Base-by-base conservation (phyloP, 2,329 filamentous ascomycete genomes). In the Colletotrichum sp. region DNA sequence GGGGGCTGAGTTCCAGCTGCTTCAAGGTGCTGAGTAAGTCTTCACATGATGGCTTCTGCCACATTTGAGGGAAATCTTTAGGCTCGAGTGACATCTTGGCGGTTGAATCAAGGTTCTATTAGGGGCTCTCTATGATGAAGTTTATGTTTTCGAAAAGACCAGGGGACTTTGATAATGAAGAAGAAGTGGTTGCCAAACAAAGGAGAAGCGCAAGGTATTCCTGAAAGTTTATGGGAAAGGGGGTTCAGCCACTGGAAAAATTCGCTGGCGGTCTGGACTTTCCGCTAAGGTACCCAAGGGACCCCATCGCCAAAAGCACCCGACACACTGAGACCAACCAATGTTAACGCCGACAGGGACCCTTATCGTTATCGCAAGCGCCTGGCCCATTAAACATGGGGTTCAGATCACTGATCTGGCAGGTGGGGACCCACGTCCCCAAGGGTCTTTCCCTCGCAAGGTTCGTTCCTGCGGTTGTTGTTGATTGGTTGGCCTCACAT, bases 1-100 rank as follows among this genome's bases (percentile, higher is more conserved):
- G 90, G 27, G 94, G 94, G 69, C 91, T 88, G 43, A 93, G 84
- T 72, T 90, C 89, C 43, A 98, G 88, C 33, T 90, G 85, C 38
- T 90, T 84, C n/a, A 98, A 90, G 31, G 91, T 90, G 31, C 87
- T 84, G 64, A 95, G 83, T 59, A 98, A 87, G 6, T 89, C 87
- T 36, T 86, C 84, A 72, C 90, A 92, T 24, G 91, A 86, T 8
- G 96, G 96, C 79, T 91, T 93, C 78, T 93, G 90, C 88, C 95
- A 95, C 75, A 96, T 88, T 79, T 95, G 94, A n/a, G 95, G 95
- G 31, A 98, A 90, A 80, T 96, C 94, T 72, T 84, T 83, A 70
- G 83, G 78, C 67, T 83, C 80, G 36, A 83, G 76, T 29, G 78
- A 79, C 81, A 83, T 83, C 27, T 51, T 75, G 69, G 70, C 59